These are phyloP conservation scores for Colletotrichum aenigma DNA, from an alignment of 2,329 filamentous ascomycete species.

Conservation along the genomic window DNA sequence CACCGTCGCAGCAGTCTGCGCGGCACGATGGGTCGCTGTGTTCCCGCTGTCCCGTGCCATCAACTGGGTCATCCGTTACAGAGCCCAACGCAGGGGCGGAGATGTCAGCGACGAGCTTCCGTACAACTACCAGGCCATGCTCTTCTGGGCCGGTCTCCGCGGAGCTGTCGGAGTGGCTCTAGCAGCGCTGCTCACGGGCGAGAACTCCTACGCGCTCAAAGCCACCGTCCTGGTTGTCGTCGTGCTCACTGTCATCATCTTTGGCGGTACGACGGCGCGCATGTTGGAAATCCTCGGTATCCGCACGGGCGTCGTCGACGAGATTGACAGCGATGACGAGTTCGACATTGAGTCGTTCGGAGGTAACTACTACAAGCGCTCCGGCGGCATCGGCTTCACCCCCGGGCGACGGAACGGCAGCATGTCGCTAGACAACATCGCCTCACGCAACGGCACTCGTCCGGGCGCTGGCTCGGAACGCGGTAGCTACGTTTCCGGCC, in stretches of 20 bases:
- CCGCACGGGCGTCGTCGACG: slow-evolving; percentile 92
- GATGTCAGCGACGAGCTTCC: slow-evolving; percentile 88
- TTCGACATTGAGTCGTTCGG: slow-evolving; percentile 89
- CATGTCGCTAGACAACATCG: slow-evolving; percentile 61
- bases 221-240: slow-evolving; percentile 98
- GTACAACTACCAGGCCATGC: slow-evolving; percentile 97
- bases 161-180: slow-evolving; percentile 95
- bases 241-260: slow-evolving; percentile 97
- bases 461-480: slow-evolving; percentile 21
- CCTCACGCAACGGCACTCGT: slow-evolving; percentile 22
- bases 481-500: slow-evolving; percentile 58
- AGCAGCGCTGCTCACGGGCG: slow-evolving; percentile 83
- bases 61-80: slow-evolving; percentile 91
- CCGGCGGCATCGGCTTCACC: slow-evolving; percentile 78
- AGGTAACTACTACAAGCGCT: slow-evolving; percentile 81
- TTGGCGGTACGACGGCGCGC: slow-evolving; percentile 93
- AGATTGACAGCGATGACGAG: slow-evolving; percentile 96
- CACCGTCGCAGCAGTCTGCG: slow-evolving; percentile 88
- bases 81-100: slow-evolving; percentile 73
- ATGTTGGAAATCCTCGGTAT: slow-evolving; percentile 99
- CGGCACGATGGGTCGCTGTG: slow-evolving; percentile 90
- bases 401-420: slow-evolving; percentile 67
- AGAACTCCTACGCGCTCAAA: slow-evolving; percentile 81
- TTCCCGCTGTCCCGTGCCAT: slow-evolving; percentile 90
- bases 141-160: slow-evolving; percentile 98